Percentiles rank a stretch among this genome's conserved stretches.
phyloP scores from a whole-genome alignment of 352 stramenopile genomes.

The Globisporangium yorkense region DNA sequence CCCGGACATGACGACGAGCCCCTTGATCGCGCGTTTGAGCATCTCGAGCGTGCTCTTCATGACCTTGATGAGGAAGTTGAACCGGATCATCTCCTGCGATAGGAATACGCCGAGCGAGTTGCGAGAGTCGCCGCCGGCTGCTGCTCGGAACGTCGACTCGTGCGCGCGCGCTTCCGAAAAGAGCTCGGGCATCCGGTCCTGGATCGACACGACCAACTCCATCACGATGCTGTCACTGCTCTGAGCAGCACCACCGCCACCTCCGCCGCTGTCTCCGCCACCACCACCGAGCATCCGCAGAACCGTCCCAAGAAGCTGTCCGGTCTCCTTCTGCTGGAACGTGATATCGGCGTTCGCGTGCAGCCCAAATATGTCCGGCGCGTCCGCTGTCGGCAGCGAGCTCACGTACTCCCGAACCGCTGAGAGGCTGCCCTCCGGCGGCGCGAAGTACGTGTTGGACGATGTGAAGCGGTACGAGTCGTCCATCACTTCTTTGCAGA shows the following conservation, averaged over 20 bases:
- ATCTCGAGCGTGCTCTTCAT: slow-evolving; percentile 85
- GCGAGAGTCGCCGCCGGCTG: slow-evolving; percentile 65
- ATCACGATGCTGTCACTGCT: slow-evolving; percentile 78
- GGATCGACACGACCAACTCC: slow-evolving; percentile 79
- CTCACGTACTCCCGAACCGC: slow-evolving; percentile 81
- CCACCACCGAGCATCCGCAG: slow-evolving; percentile 60
- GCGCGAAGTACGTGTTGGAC: slow-evolving; percentile 73
- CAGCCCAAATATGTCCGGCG: slow-evolving; percentile 90
- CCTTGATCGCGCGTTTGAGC: slow-evolving; percentile 88
- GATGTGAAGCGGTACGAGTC: slow-evolving; percentile 86
- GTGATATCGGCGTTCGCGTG: slow-evolving; percentile 94
- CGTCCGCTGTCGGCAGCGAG: slow-evolving; percentile 74
- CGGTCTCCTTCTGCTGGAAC: slow-evolving; percentile 92
- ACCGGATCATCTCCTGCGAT: slow-evolving; percentile 88
- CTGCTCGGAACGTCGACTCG: slow-evolving; percentile 74
- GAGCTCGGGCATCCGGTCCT: slow-evolving; percentile 64
- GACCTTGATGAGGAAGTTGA: slow-evolving; percentile 84
- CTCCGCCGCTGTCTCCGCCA: slow-evolving; percentile 38
- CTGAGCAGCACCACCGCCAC: slow-evolving; percentile 31
- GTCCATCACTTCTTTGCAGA: slow-evolving; percentile 79
- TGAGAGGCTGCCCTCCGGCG: slow-evolving; percentile 46
- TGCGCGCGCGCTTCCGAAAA: slow-evolving; percentile 73
- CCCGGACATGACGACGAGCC: slow-evolving; percentile 87
- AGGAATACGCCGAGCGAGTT: slow-evolving; percentile 93
- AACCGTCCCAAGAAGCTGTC: slow-evolving; percentile 62